Conservation (phyloP, 257 asterid genomes). For the Capsicum chinense region DNA sequence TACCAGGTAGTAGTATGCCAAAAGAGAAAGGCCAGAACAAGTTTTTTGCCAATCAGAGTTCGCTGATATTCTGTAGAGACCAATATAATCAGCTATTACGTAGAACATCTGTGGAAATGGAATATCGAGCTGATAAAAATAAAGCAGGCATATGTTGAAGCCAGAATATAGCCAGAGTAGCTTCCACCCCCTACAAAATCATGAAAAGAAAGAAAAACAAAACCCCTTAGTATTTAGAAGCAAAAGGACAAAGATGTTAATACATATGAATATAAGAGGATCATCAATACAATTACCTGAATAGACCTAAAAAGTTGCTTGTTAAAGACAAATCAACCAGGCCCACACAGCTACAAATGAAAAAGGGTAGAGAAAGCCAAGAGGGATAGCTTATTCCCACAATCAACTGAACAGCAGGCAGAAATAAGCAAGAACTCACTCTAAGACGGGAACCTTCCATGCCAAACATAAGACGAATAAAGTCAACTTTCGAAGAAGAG, state of each 20-base stretch:
- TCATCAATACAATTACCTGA: slow-evolving; percentile 60
- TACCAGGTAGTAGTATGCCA: slow-evolving; percentile 91
- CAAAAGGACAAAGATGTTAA: slow-evolving; percentile 31
- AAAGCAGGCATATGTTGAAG: slow-evolving; percentile 73
- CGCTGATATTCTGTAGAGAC: slow-evolving; percentile 69
- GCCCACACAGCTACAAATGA: slow-evolving; percentile 92
- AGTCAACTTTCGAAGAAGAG: slow-evolving; percentile 8
- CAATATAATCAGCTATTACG: slow-evolving; percentile 58
- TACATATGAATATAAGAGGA: not conserved
- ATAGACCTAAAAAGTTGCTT: slow-evolving; percentile 97
- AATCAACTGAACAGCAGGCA: slow-evolving; percentile 95
- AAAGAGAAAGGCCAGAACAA: slow-evolving; percentile 75
- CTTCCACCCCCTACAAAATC: slow-evolving; percentile 84
- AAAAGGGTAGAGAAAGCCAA: slow-evolving; percentile 97
- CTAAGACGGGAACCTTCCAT: slow-evolving; percentile 91
- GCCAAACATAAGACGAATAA: slow-evolving; percentile 31
- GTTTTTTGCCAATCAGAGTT: slow-evolving; percentile 76
- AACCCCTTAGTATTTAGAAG: slow-evolving; percentile 42
- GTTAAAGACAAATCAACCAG: slow-evolving; percentile 95
- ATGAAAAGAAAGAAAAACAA: slow-evolving; percentile 47
- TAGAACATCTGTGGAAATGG: slow-evolving; percentile 57
- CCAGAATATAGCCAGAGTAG: slow-evolving; percentile 88
- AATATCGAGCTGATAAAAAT: slow-evolving; percentile 84
- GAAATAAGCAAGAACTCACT: slow-evolving; percentile 85
- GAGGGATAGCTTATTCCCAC: slow-evolving; percentile 97